Evolutionary conservation across 305 asterid species (phyloP).

Genomic region (Solanum hybrid): DNA sequence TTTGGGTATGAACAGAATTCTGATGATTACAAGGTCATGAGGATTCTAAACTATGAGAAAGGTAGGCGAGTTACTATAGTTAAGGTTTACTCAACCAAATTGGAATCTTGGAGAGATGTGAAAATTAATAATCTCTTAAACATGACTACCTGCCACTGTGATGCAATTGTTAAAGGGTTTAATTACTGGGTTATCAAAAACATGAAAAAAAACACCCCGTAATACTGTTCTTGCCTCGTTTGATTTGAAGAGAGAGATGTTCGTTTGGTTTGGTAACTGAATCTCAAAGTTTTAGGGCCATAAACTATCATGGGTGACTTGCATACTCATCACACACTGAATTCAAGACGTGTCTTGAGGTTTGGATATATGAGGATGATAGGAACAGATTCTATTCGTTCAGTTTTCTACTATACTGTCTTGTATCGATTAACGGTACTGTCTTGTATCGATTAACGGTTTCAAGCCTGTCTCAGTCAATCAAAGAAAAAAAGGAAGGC

Average conservation of each 20-base stretch:
- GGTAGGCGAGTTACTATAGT: background rate
- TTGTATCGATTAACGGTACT: too few relatives aligned
- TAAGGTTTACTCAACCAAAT: slow-evolving; percentile 6
- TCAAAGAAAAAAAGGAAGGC: background rate
- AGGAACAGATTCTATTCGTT: background rate
- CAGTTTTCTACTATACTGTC: background rate
- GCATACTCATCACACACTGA: background rate
- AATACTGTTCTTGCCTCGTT: background rate
- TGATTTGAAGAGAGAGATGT: background rate
- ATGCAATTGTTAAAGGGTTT: slow-evolving; percentile 2
- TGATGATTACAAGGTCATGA: slow-evolving; percentile 3
- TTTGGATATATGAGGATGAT: background rate
- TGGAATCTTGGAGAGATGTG: background rate
- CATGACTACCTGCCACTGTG: background rate
- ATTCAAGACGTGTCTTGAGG: too few relatives aligned
- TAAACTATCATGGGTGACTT: background rate
- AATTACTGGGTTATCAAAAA: background rate
- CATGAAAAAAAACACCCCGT: too few relatives aligned
- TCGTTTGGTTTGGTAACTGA: background rate
- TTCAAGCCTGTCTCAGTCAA: background rate
- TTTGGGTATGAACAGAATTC: background rate
- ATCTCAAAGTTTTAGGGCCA: background rate
- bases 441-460: background rate
- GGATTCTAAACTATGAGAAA: background rate
- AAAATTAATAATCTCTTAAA: background rate